phyloP scores from a whole-genome alignment of 768 basidiomycete genomes.

The Trametes coccinea region DNA sequence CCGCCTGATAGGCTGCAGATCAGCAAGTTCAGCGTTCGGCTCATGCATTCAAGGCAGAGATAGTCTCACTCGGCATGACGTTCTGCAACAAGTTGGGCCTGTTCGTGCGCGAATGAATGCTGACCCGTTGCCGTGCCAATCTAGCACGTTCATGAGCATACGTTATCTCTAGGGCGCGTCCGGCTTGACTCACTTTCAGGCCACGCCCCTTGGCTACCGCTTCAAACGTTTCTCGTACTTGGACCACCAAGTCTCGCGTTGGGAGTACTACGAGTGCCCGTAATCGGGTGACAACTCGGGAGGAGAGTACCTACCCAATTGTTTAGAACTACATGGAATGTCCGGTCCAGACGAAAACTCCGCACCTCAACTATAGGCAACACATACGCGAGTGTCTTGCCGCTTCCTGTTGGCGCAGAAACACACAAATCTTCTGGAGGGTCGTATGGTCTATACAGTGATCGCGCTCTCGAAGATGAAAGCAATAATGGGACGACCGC shows the following conservation, averaged over 20 bases:
- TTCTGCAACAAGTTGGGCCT: slow-evolving; percentile 73
- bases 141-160: slow-evolving; percentile 28
- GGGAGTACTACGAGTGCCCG: slow-evolving; percentile 90
- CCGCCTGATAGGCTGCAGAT: slow-evolving; percentile 72
- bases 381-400: slow-evolving; percentile 96
- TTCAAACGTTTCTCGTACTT: slow-evolving; percentile 94
- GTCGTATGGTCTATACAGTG: slow-evolving; percentile 65
- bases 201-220: slow-evolving; percentile 80
- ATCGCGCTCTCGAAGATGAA: slow-evolving; percentile 37
- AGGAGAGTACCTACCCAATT: slow-evolving; percentile 44
- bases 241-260: slow-evolving; percentile 88
- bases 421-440: slow-evolving; percentile 84
- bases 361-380: slow-evolving; percentile 86
- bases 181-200: slow-evolving; percentile 59
- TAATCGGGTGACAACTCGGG: slow-evolving; percentile 76
- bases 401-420: slow-evolving; percentile 96
- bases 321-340: no score
- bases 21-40: background rate
- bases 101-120: slow-evolving; percentile 92
- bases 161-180: background rate
- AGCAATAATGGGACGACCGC: slow-evolving; percentile 82
- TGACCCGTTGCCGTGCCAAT: slow-evolving; percentile 88
- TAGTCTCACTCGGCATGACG: slow-evolving; percentile 45
- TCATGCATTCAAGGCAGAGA: background rate
- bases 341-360: background rate